These are phyloP conservation scores for Amylocystis lapponica DNA, from an alignment of 768 basidiomycete genomes.

Conservation along the genomic window DNA sequence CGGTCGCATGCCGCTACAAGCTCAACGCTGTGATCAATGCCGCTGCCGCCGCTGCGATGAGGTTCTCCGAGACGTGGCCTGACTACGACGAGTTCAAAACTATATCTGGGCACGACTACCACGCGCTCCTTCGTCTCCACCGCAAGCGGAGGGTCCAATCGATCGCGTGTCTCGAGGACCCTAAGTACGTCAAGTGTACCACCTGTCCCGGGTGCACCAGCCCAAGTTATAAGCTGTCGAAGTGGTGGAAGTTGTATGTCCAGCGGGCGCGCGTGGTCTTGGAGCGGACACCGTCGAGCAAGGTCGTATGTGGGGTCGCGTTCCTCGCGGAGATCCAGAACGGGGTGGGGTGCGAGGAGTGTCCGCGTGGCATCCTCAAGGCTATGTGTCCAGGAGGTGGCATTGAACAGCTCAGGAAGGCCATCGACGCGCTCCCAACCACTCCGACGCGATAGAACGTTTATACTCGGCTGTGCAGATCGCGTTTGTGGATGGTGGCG, in stretches of 20 bases:
- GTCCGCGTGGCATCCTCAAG: background rate
- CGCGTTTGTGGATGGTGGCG: too few relatives aligned
- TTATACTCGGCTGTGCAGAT: too few relatives aligned
- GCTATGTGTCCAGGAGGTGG: background rate
- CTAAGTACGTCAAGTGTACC: background rate
- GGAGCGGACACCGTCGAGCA: background rate
- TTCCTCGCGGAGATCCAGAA: background rate
- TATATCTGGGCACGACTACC: constrained; percentile 13
- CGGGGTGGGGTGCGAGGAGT: background rate
- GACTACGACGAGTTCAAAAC: constrained; percentile 14
- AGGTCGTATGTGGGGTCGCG: background rate
- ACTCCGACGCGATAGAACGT: too few relatives aligned
- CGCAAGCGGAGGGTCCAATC: background rate
- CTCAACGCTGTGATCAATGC: constrained; percentile 1
- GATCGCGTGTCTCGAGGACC: background rate
- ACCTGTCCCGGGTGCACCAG: background rate
- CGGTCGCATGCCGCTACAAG: constrained; percentile 5
- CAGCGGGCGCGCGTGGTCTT: background rate
- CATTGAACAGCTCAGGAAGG: background rate
- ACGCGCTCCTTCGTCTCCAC: constrained; percentile 1
- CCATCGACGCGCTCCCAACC: constrained; percentile 2
- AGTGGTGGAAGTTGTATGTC: background rate
- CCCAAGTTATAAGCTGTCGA: background rate
- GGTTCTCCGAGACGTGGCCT: constrained; percentile 6
- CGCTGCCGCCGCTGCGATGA: background rate